Evolutionary conservation across 1,139 yeast genomes (phyloP), one percentile per base, ranked within the genome.

Genomic region (Scheffersomyces stambukii): DNA sequence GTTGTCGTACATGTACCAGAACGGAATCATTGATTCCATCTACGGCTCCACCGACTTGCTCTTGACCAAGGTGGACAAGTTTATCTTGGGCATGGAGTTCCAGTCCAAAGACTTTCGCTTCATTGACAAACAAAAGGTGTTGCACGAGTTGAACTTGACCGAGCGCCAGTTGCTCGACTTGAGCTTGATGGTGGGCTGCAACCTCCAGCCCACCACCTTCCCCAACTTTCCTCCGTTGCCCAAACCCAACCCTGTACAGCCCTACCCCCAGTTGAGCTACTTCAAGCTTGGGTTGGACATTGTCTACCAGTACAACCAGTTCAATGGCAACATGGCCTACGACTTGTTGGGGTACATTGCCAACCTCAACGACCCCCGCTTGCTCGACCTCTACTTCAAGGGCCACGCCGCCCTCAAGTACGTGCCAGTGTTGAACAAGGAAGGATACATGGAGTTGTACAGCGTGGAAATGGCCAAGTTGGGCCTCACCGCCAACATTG

Each of bases 11-110:
- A 60, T 89, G 45, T 64, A 71, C 40, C 70, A 69, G 31, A 67
- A 60, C 28, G 66, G 62, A 3, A 55, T 69, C 23, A 73, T 89
- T 32, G 94, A 89, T 53, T 77, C 84, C 1, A 75, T 89, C 21
- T 86, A 78, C 52, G 95, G 95, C 1, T 82, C 96, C 7, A 79
- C 89, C 2, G 97, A 91, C 45, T 67, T 79, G 26, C 60, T 89
- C 27, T 62, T 89, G 50, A 65, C 74, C 10, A 57, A 63, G 21
- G 70, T 83, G 22, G 93, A 82, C 37, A 82, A 76, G 43, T 77
- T 86, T 36, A 79, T 89, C 35, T 56, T 81, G 28, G 77, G 81
- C 13, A 70, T 86, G 70, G 95, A 84, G 40, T 71, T 77, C 40
- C 77, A 71, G 33, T 64, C 71, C 17, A 73, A 71, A 39, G 78